Base-by-base conservation (phyloP, 2,329 filamentous ascomycete genomes). In the Cryphonectria carpinicola region DNA sequence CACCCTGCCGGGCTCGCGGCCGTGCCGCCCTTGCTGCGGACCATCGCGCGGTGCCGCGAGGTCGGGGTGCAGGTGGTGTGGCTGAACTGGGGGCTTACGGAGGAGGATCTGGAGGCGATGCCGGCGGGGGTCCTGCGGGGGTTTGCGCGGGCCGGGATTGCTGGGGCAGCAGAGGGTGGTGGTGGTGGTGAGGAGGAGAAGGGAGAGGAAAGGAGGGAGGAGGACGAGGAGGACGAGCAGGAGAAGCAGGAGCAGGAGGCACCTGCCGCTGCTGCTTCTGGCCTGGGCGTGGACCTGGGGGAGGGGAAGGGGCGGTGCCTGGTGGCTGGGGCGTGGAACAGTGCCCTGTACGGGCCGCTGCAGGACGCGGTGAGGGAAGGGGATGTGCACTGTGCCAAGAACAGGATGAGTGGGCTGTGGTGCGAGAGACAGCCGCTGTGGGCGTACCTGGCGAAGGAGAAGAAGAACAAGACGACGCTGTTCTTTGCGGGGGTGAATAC, bases 401-500 rank as follows among this genome's bases (percentile, higher is more conserved):
- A 88, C 73, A 81, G 88, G 28, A 86, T 89, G 81, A 87, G 84
- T 28, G 88, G 87, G 2, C 79, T 90, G 65, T 89, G 87, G 85
- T 81, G 80, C 35, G 74, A 78, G 11, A 76, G 76, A 14, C 84
- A 84, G 61, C 79, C 81, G 10, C 79, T 86, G 62, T 82, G 81
- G 68, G 77, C 78, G 54, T 82, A 80, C 54, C 76, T 89, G 65
- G 64, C 11, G 63, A 46, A 37, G 56, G 73, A 81, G 64, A 79
- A 80, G 0, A n/a, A 39, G 19, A 37, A 39, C 6, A 83, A 82
- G 70, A 82, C 73, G 61, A 89, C 86, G 6, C 75, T 89, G 61
- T 75, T 90, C 28, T 89, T 90, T 73, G 79, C 85, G 0, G 88
- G 88, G 0, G 87, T 89, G 17, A 90, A 90, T 75, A 89, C 87